A percentile compares a stretch with the other conserved stretches of the same genome.
Conservation (phyloP, 306 rosid species). For the Castanea sativa region DNA sequence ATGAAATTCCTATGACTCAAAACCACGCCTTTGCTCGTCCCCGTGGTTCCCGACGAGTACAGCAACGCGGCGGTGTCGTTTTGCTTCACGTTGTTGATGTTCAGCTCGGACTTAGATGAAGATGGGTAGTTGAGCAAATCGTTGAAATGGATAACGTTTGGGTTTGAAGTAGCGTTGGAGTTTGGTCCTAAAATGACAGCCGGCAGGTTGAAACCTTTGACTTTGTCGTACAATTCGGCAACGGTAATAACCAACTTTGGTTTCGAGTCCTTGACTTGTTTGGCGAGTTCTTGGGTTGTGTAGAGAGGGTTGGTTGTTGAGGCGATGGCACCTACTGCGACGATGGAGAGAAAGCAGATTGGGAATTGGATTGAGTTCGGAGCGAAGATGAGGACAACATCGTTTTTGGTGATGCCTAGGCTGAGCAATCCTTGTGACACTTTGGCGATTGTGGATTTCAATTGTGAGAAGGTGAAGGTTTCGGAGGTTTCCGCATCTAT, state of each 20-base stretch:
- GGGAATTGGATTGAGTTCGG: slow-evolving; percentile 67
- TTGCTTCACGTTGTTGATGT: slow-evolving; percentile 36
- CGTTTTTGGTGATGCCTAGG: slow-evolving; percentile 61
- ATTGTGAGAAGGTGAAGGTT: slow-evolving; percentile 43
- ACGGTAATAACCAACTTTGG: slow-evolving; percentile 74
- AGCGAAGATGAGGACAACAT: slow-evolving; percentile 73
- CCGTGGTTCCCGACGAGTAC: slow-evolving; percentile 93
- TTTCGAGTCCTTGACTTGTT: slow-evolving; percentile 63
- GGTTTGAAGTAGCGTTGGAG: not conserved
- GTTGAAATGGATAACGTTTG: slow-evolving; percentile 33
- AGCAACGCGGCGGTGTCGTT: slow-evolving; percentile 69
- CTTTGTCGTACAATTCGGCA: slow-evolving; percentile 60
- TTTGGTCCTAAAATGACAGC: slow-evolving; percentile 41
- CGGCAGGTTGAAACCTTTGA: slow-evolving; percentile 50
- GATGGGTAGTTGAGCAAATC: slow-evolving; percentile 37
- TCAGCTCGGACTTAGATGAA: slow-evolving; percentile 46
- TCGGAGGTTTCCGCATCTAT: slow-evolving; percentile 55
- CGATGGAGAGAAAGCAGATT: slow-evolving; percentile 50
- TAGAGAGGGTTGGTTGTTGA: slow-evolving; percentile 77
- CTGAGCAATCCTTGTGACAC: slow-evolving; percentile 51
- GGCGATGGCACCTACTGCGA: slow-evolving; percentile 65
- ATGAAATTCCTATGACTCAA: slow-evolving; percentile 73
- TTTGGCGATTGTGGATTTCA: slow-evolving; percentile 45
- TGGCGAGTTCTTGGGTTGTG: slow-evolving; percentile 62
- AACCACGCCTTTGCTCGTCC: slow-evolving; percentile 80